Conservation (phyloP, 257 asterid species). For the Solanum lycopersicoides region DNA sequence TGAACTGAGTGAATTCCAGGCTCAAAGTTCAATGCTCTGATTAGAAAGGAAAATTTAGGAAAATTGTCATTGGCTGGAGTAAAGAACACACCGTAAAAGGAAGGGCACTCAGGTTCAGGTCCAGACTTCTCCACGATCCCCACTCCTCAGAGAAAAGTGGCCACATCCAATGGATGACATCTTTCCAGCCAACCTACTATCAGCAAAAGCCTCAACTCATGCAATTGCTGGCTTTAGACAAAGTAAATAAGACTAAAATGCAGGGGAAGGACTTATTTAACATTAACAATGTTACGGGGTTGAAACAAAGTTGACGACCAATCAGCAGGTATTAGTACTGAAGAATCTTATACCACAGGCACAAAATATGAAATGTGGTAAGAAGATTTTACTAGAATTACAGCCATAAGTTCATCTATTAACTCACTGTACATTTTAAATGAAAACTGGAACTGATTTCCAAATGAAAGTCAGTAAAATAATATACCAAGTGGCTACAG, state of each 20-base stretch:
- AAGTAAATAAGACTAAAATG: background rate
- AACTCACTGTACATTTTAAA: background rate
- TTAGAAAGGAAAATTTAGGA: background rate
- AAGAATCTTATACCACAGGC: background rate
- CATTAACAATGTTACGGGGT: background rate
- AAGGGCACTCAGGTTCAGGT: conserved; percentile 65
- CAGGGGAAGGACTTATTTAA: background rate
- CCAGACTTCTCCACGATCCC: conserved; percentile 86
- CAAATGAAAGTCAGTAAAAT: background rate
- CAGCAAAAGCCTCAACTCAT: background rate
- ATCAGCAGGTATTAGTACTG: background rate
- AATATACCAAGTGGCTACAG: background rate
- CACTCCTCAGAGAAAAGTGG: conserved; percentile 89
- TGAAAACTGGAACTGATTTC: background rate
- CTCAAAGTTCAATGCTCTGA: background rate
- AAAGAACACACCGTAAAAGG: conserved; percentile 70
- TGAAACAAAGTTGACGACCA: background rate
- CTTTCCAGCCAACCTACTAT: conserved; percentile 82
- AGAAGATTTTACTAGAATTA: background rate
- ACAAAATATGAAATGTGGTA: background rate
- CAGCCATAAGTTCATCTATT: background rate
- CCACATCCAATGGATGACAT: conserved; percentile 97
- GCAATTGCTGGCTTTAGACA: background rate
- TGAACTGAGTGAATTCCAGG: background rate
- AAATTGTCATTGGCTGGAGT: conserved; percentile 5